Conservation (phyloP, 805 yeast species). For the Starmerella etchellsii region DNA sequence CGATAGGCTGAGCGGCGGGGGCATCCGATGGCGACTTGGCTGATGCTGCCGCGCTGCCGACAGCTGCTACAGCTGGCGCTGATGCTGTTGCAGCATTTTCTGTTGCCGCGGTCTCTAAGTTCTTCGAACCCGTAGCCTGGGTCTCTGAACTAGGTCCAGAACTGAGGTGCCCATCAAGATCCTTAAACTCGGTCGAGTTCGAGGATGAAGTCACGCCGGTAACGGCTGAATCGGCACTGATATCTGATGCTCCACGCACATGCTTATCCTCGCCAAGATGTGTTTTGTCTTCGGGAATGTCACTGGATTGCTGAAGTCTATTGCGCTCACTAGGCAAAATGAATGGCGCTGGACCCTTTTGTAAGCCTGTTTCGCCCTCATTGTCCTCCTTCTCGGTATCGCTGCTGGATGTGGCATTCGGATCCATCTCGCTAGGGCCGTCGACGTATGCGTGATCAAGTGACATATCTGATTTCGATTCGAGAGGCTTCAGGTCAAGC, state of each 20-base stretch:
- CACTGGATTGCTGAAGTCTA: slow-evolving; percentile 1
- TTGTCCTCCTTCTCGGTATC: neutral
- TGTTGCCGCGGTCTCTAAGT: neutral
- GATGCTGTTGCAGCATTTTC: too few relatives aligned
- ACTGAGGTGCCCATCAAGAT: too few relatives aligned
- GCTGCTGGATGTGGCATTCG: neutral
- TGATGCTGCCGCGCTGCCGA: too few relatives aligned
- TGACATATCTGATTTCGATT: neutral
- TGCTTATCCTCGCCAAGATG: too few relatives aligned
- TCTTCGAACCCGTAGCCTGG: neutral
- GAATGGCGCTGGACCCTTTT: slow-evolving; percentile 11
- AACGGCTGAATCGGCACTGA: too few relatives aligned
- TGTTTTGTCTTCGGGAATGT: neutral
- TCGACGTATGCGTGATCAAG: slow-evolving; percentile 3
- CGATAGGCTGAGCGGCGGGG: slow-evolving; percentile 1
- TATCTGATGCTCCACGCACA: too few relatives aligned
- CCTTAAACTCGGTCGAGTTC: neutral
- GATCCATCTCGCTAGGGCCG: slow-evolving; percentile 1
- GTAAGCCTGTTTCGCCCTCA: neutral
- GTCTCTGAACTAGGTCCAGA: neutral
- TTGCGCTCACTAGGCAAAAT: slow-evolving; percentile 15
- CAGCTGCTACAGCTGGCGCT: too few relatives aligned
- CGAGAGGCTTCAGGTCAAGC: neutral
- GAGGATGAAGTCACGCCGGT: slow-evolving; percentile 1
- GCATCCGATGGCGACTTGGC: neutral